These are phyloP conservation scores for Rhodosporidiobolus odoratus DNA, from an alignment of 768 basidiomycete species.

Conservation along the genomic window DNA sequence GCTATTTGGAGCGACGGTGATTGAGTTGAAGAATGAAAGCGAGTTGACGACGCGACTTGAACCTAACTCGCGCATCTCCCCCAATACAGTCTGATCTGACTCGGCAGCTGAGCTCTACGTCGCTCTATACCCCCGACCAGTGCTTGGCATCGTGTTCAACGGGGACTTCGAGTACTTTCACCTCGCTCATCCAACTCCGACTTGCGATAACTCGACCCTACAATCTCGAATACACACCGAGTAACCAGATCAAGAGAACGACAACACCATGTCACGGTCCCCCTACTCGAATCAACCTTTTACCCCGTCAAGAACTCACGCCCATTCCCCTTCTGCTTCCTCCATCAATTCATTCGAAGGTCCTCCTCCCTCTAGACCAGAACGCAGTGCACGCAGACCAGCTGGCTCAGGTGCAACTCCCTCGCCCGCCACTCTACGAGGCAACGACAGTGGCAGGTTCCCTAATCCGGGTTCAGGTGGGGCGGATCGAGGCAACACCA, in stretches of 20 bases:
- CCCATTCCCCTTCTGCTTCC: neutral
- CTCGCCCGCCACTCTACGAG: slow-evolving; percentile 12
- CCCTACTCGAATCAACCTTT: neutral
- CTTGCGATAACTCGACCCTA: too few relatives aligned
- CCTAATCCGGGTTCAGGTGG: neutral
- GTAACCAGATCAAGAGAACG: too few relatives aligned
- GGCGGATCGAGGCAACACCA: neutral
- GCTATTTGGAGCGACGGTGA: too few relatives aligned
- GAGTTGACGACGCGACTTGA: neutral
- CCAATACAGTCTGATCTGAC: too few relatives aligned
- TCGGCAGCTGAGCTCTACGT: too few relatives aligned
- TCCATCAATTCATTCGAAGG: neutral
- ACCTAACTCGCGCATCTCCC: neutral
- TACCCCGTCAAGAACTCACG: neutral
- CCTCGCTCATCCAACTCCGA: too few relatives aligned
- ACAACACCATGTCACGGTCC: too few relatives aligned
- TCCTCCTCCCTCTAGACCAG: slow-evolving; percentile 15
- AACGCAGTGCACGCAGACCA: slow-evolving; percentile 16
- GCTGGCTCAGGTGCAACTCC: slow-evolving; percentile 2
- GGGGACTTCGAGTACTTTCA: too few relatives aligned
- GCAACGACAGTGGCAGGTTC: slow-evolving; percentile 18
- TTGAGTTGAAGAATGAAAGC: too few relatives aligned
- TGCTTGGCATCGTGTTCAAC: too few relatives aligned
- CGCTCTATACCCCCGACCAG: too few relatives aligned
- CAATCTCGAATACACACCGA: too few relatives aligned